Conservation (phyloP, 2,329 filamentous ascomycete genomes). For the Paracamarosporium sp. region DNA sequence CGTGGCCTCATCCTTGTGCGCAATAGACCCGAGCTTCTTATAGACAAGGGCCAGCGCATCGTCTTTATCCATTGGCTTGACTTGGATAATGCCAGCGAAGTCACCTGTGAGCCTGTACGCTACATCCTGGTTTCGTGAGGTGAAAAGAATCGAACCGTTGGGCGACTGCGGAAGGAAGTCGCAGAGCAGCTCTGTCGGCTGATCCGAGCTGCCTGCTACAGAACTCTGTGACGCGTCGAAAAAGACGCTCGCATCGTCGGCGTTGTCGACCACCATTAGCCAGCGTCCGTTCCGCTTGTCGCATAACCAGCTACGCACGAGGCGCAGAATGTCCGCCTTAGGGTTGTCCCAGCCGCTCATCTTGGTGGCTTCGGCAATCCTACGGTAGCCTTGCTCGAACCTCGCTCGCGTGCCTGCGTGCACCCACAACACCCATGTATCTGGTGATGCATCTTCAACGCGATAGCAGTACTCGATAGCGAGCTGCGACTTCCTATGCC, state of each 20-base stretch:
- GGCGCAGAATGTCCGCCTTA: constrained; percentile 16
- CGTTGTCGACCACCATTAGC: constrained; percentile 31
- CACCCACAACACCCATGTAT: constrained; percentile 24
- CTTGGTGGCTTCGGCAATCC: constrained; percentile 17
- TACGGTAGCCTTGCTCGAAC: constrained; percentile 17
- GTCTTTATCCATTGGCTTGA: constrained; percentile 15
- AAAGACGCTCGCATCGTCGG: constrained; percentile 21
- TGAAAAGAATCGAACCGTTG: constrained; percentile 21
- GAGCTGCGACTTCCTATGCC: neutral
- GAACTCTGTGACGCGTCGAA: neutral
- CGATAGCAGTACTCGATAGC: constrained; percentile 23
- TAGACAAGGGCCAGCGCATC: constrained; percentile 16
- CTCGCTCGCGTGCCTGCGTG: constrained; percentile 16
- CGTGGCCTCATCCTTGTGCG: neutral
- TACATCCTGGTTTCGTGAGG: constrained; percentile 16
- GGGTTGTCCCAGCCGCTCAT: constrained; percentile 17
- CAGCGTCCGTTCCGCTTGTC: constrained; percentile 19
- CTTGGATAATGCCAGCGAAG: constrained; percentile 13
- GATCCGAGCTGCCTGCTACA: neutral
- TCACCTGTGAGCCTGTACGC: constrained; percentile 15
- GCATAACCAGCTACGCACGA: constrained; percentile 20
- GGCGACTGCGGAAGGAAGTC: constrained; percentile 24
- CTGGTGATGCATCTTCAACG: constrained; percentile 7
- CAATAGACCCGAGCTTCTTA: constrained; percentile 13
- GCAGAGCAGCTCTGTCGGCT: neutral